phyloP scores from a whole-genome alignment of 1,284 basidiomycete species.

The Cutaneotrichosporon sp. region DNA sequence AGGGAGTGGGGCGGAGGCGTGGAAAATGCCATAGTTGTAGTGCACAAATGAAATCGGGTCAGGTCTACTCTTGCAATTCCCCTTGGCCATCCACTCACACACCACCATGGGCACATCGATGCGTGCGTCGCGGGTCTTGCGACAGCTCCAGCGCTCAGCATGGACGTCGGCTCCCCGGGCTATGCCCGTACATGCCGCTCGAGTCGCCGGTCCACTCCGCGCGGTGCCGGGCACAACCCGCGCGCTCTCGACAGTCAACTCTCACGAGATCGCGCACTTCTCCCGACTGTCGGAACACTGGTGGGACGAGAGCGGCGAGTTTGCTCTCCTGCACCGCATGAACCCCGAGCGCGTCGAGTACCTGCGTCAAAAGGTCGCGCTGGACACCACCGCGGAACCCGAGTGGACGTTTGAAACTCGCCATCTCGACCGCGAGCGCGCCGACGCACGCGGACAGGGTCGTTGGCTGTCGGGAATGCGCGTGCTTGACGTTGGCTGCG shows the following conservation, averaged over 20 bases:
- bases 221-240: no score
- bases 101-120: no score
- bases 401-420: constrained; percentile 39
- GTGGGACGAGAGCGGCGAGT: constrained; percentile 97
- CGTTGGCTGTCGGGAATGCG: constrained; percentile 59
- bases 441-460: constrained; percentile 26
- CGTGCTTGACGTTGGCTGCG: constrained; percentile 84
- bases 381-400: constrained; percentile 57
- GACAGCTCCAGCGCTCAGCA: no score
- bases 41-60: no score
- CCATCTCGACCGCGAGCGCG: constrained; percentile 43
- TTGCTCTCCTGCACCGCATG: constrained; percentile 86
- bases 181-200: no score
- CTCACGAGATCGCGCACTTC: constrained; percentile 84
- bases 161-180: no score
- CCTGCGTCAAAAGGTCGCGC: constrained; percentile 67
- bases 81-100: no score
- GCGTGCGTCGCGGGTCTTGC: no score
- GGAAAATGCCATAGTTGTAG: no score
- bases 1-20: no score
- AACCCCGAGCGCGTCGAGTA: constrained; percentile 86
- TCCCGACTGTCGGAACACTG: constrained; percentile 84
- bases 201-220: no score
- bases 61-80: no score
- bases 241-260: constrained; percentile 56